Evolutionary conservation across 2,329 filamentous ascomycete genomes (phyloP).

Genomic region (Myrmaecium sp.): DNA sequence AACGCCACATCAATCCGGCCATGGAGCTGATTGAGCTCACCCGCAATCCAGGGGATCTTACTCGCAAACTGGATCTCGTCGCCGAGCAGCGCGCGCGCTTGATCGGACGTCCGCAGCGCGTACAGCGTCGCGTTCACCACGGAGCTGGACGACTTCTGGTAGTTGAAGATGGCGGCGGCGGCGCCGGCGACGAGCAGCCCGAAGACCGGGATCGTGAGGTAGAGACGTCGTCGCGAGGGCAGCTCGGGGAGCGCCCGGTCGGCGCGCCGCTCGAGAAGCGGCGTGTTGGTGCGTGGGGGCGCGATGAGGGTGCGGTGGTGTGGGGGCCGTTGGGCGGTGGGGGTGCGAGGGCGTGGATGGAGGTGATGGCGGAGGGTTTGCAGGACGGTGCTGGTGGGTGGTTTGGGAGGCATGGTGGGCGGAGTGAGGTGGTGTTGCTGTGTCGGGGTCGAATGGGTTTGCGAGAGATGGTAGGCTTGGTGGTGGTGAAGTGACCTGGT

Average conservation of each 20-base stretch:
- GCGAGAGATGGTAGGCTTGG: neutral
- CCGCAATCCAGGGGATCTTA: slow-evolving; percentile 31
- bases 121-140: slow-evolving; percentile 76
- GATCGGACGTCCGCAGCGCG: slow-evolving; percentile 63
- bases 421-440: neutral
- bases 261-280: slow-evolving; percentile 5
- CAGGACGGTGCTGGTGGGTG: neutral
- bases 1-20: slow-evolving; percentile 80
- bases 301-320: slow-evolving; percentile 5
- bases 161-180: slow-evolving; percentile 91
- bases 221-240: slow-evolving; percentile 1
- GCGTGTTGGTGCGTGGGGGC: slow-evolving; percentile 4
- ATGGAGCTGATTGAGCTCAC: slow-evolving; percentile 81
- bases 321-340: neutral
- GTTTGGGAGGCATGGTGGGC: neutral
- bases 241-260: slow-evolving; percentile 6
- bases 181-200: slow-evolving; percentile 50
- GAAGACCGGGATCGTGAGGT: slow-evolving; percentile 66
- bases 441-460: neutral
- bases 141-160: slow-evolving; percentile 83
- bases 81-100: slow-evolving; percentile 62
- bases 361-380: neutral
- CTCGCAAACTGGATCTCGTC: slow-evolving; percentile 42
- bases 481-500: neutral
- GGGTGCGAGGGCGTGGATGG: neutral